Evolutionary conservation across 148 eudicot genomes (phyloP).

Genomic region (Talinum fruticosum): DNA sequence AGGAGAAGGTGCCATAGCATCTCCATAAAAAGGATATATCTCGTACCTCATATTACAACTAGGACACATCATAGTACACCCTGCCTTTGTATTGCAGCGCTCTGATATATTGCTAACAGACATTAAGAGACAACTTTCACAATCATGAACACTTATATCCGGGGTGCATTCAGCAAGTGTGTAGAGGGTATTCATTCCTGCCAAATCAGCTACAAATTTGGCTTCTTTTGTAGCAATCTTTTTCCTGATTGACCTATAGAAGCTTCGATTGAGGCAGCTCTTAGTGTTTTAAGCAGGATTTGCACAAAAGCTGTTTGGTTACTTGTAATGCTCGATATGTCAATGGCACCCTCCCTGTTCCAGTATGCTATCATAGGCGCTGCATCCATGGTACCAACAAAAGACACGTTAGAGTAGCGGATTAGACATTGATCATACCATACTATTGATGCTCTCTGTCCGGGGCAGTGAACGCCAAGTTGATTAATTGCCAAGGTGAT

Average conservation of each 20-base stretch:
- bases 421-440: constrained; percentile 35
- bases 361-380: constrained; percentile 33
- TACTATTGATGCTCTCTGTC: constrained; percentile 26
- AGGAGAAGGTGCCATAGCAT: background rate
- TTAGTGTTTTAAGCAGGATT: constrained; percentile 25
- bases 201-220: constrained; percentile 15
- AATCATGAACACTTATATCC: constrained; percentile 26
- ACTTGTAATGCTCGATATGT: constrained; percentile 23
- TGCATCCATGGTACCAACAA: constrained; percentile 29
- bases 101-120: constrained; percentile 27
- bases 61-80: constrained; percentile 29
- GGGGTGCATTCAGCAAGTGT: constrained; percentile 35
- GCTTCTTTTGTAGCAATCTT: constrained; percentile 30
- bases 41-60: constrained; percentile 19
- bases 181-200: constrained; percentile 18
- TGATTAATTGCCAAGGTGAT: constrained; percentile 20
- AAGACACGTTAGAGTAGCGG: constrained; percentile 26
- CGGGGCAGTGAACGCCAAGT: constrained; percentile 22
- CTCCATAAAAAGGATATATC: constrained; percentile 27
- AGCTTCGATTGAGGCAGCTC: constrained; percentile 24
- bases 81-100: constrained; percentile 29
- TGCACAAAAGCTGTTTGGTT: constrained; percentile 25
- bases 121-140: constrained; percentile 23
- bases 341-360: constrained; percentile 28
- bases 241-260: constrained; percentile 16